phyloP scores from a whole-genome alignment of 176 grass and related monocot species.

The Hyparrhenia diplandra region DNA sequence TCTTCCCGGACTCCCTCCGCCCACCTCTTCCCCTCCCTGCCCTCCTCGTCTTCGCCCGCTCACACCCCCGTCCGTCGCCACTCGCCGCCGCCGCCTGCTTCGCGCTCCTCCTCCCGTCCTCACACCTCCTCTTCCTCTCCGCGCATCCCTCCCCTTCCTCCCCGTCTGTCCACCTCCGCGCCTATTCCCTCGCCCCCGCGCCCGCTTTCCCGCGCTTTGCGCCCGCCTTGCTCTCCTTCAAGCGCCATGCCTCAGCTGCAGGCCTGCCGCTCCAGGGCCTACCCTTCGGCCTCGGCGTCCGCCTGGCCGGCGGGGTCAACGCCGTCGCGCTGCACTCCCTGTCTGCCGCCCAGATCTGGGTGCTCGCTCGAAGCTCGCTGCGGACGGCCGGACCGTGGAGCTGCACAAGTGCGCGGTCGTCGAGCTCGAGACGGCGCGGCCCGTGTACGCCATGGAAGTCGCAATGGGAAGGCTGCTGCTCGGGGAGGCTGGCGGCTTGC shows the following conservation, averaged over 20 bases:
- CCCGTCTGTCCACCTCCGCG: slow-evolving; percentile 57
- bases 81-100: slow-evolving; percentile 59
- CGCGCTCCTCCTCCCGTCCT: slow-evolving; percentile 45
- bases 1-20: slow-evolving; percentile 39
- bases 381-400: slow-evolving; percentile 43
- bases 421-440: slow-evolving; percentile 55
- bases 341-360: slow-evolving; percentile 83
- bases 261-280: slow-evolving; percentile 50
- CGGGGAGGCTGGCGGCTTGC: slow-evolving; percentile 72
- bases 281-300: slow-evolving; percentile 55
- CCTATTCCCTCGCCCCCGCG: slow-evolving; percentile 40
- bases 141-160: slow-evolving; percentile 54
- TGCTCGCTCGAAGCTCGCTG: slow-evolving; percentile 42
- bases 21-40: slow-evolving; percentile 31
- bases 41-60: slow-evolving; percentile 15
- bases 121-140: slow-evolving; percentile 47
- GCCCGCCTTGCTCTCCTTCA: slow-evolving; percentile 48
- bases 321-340: slow-evolving; percentile 59
- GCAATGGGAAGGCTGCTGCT: slow-evolving; percentile 68
- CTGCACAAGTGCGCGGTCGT: slow-evolving; percentile 81
- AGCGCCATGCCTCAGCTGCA: slow-evolving; percentile 18
- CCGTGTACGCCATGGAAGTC: slow-evolving; percentile 66
- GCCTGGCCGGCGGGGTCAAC: slow-evolving; percentile 61
- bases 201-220: slow-evolving; percentile 31
- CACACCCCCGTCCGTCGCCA: slow-evolving; percentile 43